Conservation (phyloP, 1,139 yeast species). For the Suhomyces panamericanus region DNA sequence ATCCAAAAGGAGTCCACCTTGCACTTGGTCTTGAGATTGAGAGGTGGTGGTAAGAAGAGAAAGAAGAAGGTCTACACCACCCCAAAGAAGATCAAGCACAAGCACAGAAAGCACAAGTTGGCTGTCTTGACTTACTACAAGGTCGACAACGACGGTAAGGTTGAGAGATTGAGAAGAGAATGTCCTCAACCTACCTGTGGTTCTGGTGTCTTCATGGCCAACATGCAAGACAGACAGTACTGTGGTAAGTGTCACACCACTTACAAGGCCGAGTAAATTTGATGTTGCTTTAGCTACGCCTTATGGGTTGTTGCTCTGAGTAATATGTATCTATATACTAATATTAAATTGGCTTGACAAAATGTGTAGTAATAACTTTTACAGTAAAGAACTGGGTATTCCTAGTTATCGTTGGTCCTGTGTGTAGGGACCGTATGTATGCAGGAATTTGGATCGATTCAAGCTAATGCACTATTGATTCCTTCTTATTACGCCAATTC, state of each 20-base stretch:
- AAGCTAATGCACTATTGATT: no score
- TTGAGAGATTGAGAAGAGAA: conserved; percentile 98
- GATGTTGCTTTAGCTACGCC: background rate
- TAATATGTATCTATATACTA: background rate
- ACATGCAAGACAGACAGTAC: conserved; percentile 99
- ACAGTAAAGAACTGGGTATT: no score
- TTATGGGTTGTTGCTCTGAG: no score
- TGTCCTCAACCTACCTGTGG: conserved; percentile 94
- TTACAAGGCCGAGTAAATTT: conserved; percentile 58
- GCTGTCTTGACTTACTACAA: conserved; percentile 99
- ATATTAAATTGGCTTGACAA: conserved; percentile 4
- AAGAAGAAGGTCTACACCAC: conserved; percentile 99
- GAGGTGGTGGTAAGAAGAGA: conserved; percentile 99
- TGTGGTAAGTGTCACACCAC: conserved; percentile 99
- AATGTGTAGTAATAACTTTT: background rate
- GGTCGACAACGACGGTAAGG: conserved; percentile 98
- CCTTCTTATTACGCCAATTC: no score
- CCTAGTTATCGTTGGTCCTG: no score
- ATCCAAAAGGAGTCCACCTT: conserved; percentile 99
- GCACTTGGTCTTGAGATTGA: conserved; percentile 96
- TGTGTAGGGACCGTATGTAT: no score
- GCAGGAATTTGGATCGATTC: no score
- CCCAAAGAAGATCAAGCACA: conserved; percentile 99
- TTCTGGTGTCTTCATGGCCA: conserved; percentile 99
- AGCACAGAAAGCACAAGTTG: conserved; percentile 98